phyloP scores from a whole-genome alignment of 495 filamentous ascomycete species.

The Extremus antarcticus region DNA sequence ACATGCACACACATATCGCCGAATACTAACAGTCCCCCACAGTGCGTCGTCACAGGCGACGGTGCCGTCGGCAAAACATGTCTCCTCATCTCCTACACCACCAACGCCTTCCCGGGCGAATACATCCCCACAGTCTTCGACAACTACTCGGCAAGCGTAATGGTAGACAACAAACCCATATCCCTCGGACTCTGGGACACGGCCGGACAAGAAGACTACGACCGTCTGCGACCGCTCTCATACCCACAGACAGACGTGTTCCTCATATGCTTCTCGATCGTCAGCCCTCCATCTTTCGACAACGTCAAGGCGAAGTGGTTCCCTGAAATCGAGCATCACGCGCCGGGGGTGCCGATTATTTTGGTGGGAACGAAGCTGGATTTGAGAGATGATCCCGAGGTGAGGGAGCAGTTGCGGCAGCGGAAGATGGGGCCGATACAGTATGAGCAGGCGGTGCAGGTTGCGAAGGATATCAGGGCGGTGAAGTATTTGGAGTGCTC shows the following conservation, averaged over 20 bases:
- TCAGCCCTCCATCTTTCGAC: conserved; percentile 93
- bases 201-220: conserved; percentile 97
- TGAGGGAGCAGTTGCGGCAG: conserved; percentile 60
- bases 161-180: conserved; percentile 96
- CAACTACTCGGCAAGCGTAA: conserved; percentile 97
- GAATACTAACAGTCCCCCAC: conserved; percentile 2
- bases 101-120: conserved; percentile 97
- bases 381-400: conserved; percentile 79
- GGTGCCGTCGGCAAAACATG: conserved; percentile 99
- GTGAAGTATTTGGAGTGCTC: conserved; percentile 97
- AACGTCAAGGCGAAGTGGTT: conserved; percentile 98
- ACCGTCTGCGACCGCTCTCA: conserved; percentile 85
- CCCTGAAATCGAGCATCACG: conserved; percentile 94
- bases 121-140: conserved; percentile 99
- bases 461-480: conserved; percentile 85
- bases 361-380: conserved; percentile 96
- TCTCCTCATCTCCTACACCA: conserved; percentile 97
- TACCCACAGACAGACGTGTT: conserved; percentile 98
- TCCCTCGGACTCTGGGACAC: conserved; percentile 98
- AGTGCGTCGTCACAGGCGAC: conserved; percentile 98
- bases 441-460: conserved; percentile 74
- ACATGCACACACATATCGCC: not conserved
- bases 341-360: conserved; percentile 90
- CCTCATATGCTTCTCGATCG: conserved; percentile 96
- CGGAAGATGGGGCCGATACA: conserved; percentile 87